These are phyloP conservation scores for Cyclotella atomus DNA, from an alignment of 108 stramenopile species.

Conservation along the genomic window DNA sequence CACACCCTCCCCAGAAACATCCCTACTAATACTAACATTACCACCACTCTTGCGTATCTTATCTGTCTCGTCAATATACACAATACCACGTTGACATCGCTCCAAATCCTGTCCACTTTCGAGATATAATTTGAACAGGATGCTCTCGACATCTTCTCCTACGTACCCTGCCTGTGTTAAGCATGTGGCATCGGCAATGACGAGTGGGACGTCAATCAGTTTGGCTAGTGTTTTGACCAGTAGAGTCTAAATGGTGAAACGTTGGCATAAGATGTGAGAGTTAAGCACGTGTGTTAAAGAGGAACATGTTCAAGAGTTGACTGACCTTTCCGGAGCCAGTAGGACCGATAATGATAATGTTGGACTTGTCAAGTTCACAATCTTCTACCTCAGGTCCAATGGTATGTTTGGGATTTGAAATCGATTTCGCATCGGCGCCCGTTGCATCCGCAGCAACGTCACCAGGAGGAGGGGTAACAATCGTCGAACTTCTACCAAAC, in stretches of 20 bases:
- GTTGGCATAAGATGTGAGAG: no score
- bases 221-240: constrained; percentile 94
- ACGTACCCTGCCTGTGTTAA: constrained; percentile 98
- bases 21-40: constrained; percentile 95
- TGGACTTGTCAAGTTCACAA: constrained; percentile 95
- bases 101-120: constrained; percentile 96
- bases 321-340: constrained; percentile 92
- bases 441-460: neutral
- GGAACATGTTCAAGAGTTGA: no score
- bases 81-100: constrained; percentile 91
- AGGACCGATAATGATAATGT: constrained; percentile 94
- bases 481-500: constrained; percentile 52
- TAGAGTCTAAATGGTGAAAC: no score
- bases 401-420: constrained; percentile 48
- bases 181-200: constrained; percentile 96
- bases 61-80: constrained; percentile 95
- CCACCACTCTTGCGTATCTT: constrained; percentile 94
- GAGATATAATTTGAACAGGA: constrained; percentile 92
- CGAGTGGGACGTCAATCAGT: constrained; percentile 93
- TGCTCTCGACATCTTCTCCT: constrained; percentile 98
- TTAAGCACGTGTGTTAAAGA: no score
- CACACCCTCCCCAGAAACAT: constrained; percentile 96
- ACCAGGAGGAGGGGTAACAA: constrained; percentile 15
- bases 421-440: constrained; percentile 52
- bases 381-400: constrained; percentile 81